Percentiles rank a stretch among this genome's conserved stretches.
These are phyloP conservation scores for Hymenochaete sp. DNA, from an alignment of 1,284 basidiomycete genomes.

Conservation along the genomic window DNA sequence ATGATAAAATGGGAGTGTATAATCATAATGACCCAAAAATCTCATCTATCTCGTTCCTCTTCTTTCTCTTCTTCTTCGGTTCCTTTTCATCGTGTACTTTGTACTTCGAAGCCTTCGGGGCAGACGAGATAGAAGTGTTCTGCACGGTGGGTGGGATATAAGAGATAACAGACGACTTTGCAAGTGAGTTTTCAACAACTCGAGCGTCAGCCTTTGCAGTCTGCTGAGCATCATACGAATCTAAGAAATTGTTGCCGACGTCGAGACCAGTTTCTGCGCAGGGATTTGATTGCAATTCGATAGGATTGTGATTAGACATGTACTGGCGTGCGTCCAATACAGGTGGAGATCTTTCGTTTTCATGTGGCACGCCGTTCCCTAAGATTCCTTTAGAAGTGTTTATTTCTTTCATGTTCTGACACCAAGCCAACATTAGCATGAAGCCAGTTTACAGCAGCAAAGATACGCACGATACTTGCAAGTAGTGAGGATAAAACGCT, in stretches of 20 bases:
- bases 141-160: not conserved
- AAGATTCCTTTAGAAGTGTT: not conserved
- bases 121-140: not conserved
- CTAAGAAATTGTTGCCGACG: not conserved
- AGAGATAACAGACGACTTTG: too few species aligned
- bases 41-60: constrained; percentile 54
- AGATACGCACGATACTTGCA: constrained; percentile 17
- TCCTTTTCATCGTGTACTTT: constrained; percentile 24
- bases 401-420: not conserved
- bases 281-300: too few species aligned
- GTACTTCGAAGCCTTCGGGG: not conserved
- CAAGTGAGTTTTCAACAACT: not conserved
- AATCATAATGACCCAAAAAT: constrained; percentile 43
- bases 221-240: not conserved
- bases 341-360: not conserved
- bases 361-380: not conserved
- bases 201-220: not conserved
- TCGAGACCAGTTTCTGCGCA: too few species aligned
- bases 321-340: not conserved
- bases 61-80: constrained; percentile 32
- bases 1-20: too few species aligned
- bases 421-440: not conserved
- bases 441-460: too few species aligned
- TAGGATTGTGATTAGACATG: too few species aligned
- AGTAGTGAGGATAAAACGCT: constrained; percentile 26